Conservation (phyloP, 345 rosid genomes). For the Boechera stricta region DNA sequence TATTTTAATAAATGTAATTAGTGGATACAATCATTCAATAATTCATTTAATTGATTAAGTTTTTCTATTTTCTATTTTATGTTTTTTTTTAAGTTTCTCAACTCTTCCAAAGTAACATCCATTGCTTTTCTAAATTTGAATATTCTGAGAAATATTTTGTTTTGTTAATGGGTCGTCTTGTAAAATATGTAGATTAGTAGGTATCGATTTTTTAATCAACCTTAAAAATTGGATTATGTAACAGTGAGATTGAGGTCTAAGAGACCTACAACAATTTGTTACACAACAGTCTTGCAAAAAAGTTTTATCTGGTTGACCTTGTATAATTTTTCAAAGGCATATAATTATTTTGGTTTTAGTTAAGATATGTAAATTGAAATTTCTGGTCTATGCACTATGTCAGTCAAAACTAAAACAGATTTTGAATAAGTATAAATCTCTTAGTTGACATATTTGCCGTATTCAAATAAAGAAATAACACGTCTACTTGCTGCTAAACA, state of each 20-base stretch:
- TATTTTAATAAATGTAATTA: conserved; percentile 15
- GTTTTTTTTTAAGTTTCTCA: conserved; percentile 10
- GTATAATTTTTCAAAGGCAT: not conserved
- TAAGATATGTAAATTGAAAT: not conserved
- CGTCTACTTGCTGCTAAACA: too few species aligned
- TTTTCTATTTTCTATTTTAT: not conserved
- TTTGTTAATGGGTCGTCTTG: not conserved
- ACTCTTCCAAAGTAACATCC: conserved; percentile 11
- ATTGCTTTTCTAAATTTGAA: conserved; percentile 4
- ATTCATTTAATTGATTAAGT: conserved; percentile 9
- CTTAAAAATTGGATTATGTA: not conserved
- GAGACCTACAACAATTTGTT: not conserved
- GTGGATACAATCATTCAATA: conserved; percentile 39
- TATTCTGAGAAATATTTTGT: not conserved
- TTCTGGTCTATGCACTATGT: too few species aligned
- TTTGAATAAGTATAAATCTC: too few species aligned
- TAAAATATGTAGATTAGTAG: conserved; percentile 6
- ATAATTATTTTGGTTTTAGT: not conserved
- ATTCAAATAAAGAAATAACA: too few species aligned
- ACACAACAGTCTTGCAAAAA: too few species aligned
- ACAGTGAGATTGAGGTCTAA: not conserved
- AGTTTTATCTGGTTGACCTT: not conserved
- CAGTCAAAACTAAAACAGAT: too few species aligned
- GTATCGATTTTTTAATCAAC: not conserved
- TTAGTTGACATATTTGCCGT: too few species aligned